Conservation (phyloP, 2,329 filamentous ascomycete species). For the Pseudogymnoascus sp. region DNA sequence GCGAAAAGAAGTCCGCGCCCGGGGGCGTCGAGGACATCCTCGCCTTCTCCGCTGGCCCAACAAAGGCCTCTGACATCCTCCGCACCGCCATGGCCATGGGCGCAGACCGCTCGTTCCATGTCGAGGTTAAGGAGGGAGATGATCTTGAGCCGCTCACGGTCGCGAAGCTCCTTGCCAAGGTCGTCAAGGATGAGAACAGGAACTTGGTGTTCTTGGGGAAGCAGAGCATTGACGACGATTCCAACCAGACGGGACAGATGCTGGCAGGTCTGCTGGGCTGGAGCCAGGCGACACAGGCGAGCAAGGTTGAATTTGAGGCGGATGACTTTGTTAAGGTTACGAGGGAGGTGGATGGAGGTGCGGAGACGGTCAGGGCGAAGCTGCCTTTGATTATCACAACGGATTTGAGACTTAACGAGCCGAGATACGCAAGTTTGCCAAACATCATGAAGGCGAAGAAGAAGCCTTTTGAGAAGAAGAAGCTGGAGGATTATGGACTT, state of each 20-base stretch:
- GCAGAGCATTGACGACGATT: slow-evolving; percentile 96
- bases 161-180: slow-evolving; percentile 76
- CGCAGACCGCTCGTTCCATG: slow-evolving; percentile 83
- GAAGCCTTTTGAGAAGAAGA: slow-evolving; percentile 95
- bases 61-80: slow-evolving; percentile 81
- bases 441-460: slow-evolving; percentile 99
- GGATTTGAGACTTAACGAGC: slow-evolving; percentile 89
- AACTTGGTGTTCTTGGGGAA: slow-evolving; percentile 94
- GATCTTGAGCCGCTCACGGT: slow-evolving; percentile 84
- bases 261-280: slow-evolving; percentile 85
- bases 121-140: slow-evolving; percentile 68
- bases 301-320: slow-evolving; percentile 66
- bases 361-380: slow-evolving; percentile 78
- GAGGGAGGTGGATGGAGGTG: slow-evolving; percentile 90
- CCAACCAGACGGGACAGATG: slow-evolving; percentile 96
- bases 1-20: slow-evolving; percentile 70
- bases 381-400: slow-evolving; percentile 93
- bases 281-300: slow-evolving; percentile 91
- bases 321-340: slow-evolving; percentile 69
- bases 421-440: slow-evolving; percentile 86
- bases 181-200: slow-evolving; percentile 75
- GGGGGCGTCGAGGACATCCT: slow-evolving; percentile 84
- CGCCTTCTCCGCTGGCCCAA: slow-evolving; percentile 77
- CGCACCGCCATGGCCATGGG: slow-evolving; percentile 99
- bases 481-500: slow-evolving; percentile 71